phyloP scores from a whole-genome alignment of 371 early-diverging fungal genomes.

The Saksenaea oblongispora region DNA sequence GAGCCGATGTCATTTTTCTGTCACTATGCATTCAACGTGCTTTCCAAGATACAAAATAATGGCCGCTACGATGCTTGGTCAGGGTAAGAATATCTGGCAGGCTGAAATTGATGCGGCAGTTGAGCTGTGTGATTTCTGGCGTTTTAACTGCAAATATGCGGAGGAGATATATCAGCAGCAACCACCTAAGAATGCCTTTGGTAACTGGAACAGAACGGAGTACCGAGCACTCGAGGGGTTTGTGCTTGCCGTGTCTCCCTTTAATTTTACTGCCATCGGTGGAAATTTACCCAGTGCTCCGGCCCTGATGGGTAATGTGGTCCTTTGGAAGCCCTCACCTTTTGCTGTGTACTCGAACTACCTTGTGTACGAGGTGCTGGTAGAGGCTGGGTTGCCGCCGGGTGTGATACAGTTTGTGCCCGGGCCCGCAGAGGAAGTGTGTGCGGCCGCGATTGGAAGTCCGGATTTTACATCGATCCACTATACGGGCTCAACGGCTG shows the following conservation, averaged over 20 bases:
- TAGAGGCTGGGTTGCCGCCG: constrained; percentile 93
- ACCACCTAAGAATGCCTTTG: constrained; percentile 82
- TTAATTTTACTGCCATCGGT: constrained; percentile 98
- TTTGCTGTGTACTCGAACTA: constrained; percentile 87
- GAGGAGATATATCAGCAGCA: constrained; percentile 90
- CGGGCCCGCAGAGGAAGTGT: constrained; percentile 79
- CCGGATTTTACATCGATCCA: constrained; percentile 93
- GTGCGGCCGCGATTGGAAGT: constrained; percentile 69
- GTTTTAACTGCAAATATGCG: constrained; percentile 93
- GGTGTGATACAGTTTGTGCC: constrained; percentile 97
- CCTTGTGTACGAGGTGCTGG: constrained; percentile 82
- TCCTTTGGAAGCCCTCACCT: constrained; percentile 95
- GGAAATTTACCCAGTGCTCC: constrained; percentile 93
- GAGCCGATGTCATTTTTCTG: constrained; percentile 4
- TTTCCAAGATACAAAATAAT: constrained; percentile 72
- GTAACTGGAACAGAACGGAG: constrained; percentile 93
- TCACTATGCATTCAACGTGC: background rate
- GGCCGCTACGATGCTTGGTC: constrained; percentile 97
- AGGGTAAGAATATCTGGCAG: constrained; percentile 98
- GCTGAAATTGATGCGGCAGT: constrained; percentile 97
- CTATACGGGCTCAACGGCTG: constrained; percentile 92
- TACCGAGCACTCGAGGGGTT: constrained; percentile 96
- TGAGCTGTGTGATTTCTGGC: constrained; percentile 90
- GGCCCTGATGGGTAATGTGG: constrained; percentile 95
- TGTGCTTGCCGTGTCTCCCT: constrained; percentile 93